Base-by-base conservation (phyloP, 176 grass and related monocot species). In the Lolium multiflorum region DNA sequence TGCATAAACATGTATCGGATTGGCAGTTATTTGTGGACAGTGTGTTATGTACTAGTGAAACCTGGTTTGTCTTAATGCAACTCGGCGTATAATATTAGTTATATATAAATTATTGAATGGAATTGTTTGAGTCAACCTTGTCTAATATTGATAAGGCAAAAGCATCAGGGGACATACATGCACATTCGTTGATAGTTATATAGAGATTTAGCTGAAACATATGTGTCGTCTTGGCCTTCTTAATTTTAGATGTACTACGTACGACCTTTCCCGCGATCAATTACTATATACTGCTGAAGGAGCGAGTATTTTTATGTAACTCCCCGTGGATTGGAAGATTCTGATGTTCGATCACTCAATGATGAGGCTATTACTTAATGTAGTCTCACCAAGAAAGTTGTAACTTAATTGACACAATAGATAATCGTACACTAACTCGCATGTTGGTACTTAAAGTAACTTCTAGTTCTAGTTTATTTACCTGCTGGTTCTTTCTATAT, bases 401-500 rank as follows among this genome's bases (percentile, higher is more conserved):
- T 84, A 84, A 78, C 68, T 87, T 85, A 87, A 83, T 72, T 92
- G 82, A 85, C 75, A 16, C 76, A 88, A 81, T 87, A 90, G 56
- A 97, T 84, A 92, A 83, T 88, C 54, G 43, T 87, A 88, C 82
- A 92, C 75, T 94, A 88, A 86, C 89, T 88, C 88, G 41, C 82
- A 90, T 89, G 82, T 92, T 84, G 87, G 81, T 90, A 84, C 87
- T 94, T 92, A 91, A 91, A 88, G 87, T 90, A 93, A 92, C 85
- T 83, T 94, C 75, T 90, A 84, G 49, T 90, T 84, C 44, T 93
- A 73, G 37, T 91, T 90, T 84, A 91, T 85, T 72, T 79, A 62
- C n/a, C 24, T 85, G 65, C 78, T 59, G 78, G 75, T 87, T 88
- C 87, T 85, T 77, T 84, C 78, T 73, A 80, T 73, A 80, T 62